These are phyloP conservation scores for Yarrowia sp. DNA, from an alignment of 805 yeast genomes.

Conservation along the genomic window DNA sequence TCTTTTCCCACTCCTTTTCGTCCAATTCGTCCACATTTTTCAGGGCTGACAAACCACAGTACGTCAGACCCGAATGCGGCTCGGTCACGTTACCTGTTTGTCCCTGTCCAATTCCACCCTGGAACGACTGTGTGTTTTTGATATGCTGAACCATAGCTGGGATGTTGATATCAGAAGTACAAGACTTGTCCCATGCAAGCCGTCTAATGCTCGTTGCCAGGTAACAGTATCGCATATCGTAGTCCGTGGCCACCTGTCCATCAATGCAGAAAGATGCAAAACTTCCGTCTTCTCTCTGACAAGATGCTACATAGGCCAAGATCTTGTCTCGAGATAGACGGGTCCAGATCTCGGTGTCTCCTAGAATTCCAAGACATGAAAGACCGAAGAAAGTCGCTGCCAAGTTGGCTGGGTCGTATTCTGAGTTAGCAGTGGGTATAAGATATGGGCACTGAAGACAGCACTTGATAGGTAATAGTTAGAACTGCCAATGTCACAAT, in stretches of 20 bases:
- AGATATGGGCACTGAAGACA: too few species aligned
- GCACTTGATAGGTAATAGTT: too few species aligned
- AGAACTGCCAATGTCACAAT: background rate
- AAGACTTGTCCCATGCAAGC: background rate
- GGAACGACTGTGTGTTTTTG: constrained; percentile 51
- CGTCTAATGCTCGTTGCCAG: constrained; percentile 71
- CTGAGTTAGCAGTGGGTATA: background rate
- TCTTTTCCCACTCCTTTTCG: background rate
- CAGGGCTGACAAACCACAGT: constrained; percentile 77
- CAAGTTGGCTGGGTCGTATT: constrained; percentile 68
- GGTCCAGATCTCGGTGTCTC: constrained; percentile 52
- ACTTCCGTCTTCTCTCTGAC: constrained; percentile 68
- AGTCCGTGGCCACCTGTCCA: constrained; percentile 55
- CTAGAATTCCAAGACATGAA: constrained; percentile 60
- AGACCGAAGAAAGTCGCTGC: constrained; percentile 82
- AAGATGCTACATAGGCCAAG: constrained; percentile 61
- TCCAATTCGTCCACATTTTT: constrained; percentile 36
- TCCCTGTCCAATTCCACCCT: constrained; percentile 75
- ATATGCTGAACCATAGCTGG: constrained; percentile 54
- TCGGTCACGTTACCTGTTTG: constrained; percentile 55
- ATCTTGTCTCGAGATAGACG: constrained; percentile 55
- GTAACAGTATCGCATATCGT: constrained; percentile 76
- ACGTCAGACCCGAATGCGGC: constrained; percentile 86
- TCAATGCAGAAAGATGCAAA: constrained; percentile 58
- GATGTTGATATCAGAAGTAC: constrained; percentile 48